Base-by-base conservation (phyloP, 1,139 yeast genomes). In the Yamadazyma triangularis region DNA sequence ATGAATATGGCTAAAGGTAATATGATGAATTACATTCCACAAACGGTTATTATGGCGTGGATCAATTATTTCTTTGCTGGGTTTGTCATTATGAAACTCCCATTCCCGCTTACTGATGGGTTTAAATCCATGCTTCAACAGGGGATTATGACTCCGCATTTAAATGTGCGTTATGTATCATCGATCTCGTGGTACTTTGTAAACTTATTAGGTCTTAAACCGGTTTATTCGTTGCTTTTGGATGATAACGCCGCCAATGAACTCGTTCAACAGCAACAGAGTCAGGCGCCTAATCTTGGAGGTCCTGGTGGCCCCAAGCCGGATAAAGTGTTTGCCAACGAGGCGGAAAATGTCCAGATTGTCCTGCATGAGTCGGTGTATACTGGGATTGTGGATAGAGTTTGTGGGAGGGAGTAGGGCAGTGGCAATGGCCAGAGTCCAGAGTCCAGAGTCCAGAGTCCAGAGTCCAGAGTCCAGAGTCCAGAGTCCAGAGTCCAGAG, bases 101-200 rank as follows among this genome's bases (percentile, higher is more conserved):
- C 73, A 4, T 67, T 66, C 41, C 95, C 96, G 2, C 61, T 91
- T 33, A 91, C 98, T 0, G 73, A 81, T 26, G 79, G 93, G 37
- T 91, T 91, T 65, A 91, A 91, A 56, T 74, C 82, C 35, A 89
- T 91, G 95, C 61, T 93, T 26, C 98, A 91, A 55, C 77, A 77
- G 20, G 96, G 97, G 3, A 83, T 93, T 9, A 73, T 72, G 39
- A 88, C 97, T 0, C 73, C 81, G 1, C 94, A 91, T 48, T 67
- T 91, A 40, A 93, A 88, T 50, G 96, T 81, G 4, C 66, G 95
- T 24, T 91, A 95, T 76, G 98, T 91, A n/a, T 82, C 94, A 24
- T 80, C 96, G 3, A 80, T 93, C 19, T 88, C 96, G n/a, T 91
- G 97, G 98, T 91, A 91, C 55, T 87, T 91, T 55, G 85, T 91